A percentile compares a stretch with the other conserved stretches of the same genome.
phyloP scores from a whole-genome alignment of 495 filamentous ascomycete species.

The Lasiosphaeria hispida region DNA sequence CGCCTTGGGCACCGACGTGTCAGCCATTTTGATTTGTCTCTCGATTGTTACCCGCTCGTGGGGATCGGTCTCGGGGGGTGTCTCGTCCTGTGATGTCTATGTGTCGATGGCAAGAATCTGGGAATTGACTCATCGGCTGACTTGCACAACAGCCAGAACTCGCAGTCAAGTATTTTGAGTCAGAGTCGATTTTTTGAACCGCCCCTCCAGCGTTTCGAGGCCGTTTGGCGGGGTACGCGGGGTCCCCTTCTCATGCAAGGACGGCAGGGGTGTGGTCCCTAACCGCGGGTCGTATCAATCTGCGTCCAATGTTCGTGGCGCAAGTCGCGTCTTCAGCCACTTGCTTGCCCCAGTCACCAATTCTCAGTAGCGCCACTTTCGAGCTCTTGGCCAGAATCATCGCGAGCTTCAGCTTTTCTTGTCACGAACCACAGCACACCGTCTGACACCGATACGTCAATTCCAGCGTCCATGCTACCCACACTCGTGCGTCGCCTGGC shows the following conservation, averaged over 20 bases:
- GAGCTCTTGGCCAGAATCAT: conserved; percentile 1
- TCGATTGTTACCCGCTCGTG: neutral
- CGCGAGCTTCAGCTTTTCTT: neutral
- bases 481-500: conserved; percentile 41
- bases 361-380: too few relatives aligned
- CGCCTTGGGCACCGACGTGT: conserved; percentile 36
- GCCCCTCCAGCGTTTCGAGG: neutral
- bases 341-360: too few relatives aligned
- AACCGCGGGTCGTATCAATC: neutral
- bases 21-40: conserved; percentile 28
- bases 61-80: neutral
- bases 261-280: neutral
- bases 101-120: neutral
- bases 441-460: neutral
- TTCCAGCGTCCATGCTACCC: conserved; percentile 39
- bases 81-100: neutral
- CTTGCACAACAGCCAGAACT: conserved; percentile 4
- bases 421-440: neutral
- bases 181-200: conserved; percentile 17
- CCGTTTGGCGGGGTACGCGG: conserved; percentile 15
- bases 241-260: conserved; percentile 4
- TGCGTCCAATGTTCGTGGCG: neutral
- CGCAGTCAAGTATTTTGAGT: conserved; percentile 15
- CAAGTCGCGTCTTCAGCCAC: neutral
- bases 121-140: conserved; percentile 9